These are phyloP conservation scores for Zymoseptoria ardabiliae DNA, from an alignment of 2,329 filamentous ascomycete genomes.

Conservation along the genomic window DNA sequence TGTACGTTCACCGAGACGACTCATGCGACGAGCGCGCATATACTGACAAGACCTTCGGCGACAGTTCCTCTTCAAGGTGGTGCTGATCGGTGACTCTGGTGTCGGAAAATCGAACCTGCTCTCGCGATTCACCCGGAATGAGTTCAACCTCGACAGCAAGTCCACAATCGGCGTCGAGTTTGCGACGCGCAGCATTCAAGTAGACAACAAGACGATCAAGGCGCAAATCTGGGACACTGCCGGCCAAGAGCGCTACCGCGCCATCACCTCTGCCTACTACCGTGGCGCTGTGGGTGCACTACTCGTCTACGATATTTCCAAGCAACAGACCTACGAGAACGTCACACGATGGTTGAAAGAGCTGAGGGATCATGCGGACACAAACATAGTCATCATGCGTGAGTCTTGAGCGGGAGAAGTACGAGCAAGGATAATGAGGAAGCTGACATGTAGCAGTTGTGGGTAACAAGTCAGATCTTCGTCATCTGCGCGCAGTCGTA, in stretches of 20 bases:
- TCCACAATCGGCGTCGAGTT: constrained; percentile 99
- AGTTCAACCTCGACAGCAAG: constrained; percentile 99
- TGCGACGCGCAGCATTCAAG: constrained; percentile 95
- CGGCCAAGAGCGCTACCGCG: constrained; percentile 96
- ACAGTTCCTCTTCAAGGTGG: constrained; percentile 99
- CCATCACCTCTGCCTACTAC: constrained; percentile 98
- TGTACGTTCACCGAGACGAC: constrained; percentile 12
- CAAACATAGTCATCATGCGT: constrained; percentile 58
- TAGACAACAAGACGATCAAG: constrained; percentile 99
- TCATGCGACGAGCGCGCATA: background rate
- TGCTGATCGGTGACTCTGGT: constrained; percentile 97
- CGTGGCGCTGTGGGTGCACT: constrained; percentile 93
- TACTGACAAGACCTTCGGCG: constrained; percentile 8
- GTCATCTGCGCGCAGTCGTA: constrained; percentile 81
- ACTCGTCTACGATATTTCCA: constrained; percentile 67
- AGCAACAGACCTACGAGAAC: constrained; percentile 21
- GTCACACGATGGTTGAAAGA: constrained; percentile 97
- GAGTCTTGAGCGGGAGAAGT: background rate
- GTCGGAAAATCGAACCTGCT: constrained; percentile 99
- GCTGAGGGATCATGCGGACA: constrained; percentile 92
- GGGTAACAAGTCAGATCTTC: constrained; percentile 99
- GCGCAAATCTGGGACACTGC: constrained; percentile 99
- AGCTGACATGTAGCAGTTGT: background rate
- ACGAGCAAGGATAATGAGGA: background rate
- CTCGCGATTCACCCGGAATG: constrained; percentile 98